Evolutionary conservation across 768 basidiomycete genomes (phyloP).

Genomic region (Russula brevipes): DNA sequence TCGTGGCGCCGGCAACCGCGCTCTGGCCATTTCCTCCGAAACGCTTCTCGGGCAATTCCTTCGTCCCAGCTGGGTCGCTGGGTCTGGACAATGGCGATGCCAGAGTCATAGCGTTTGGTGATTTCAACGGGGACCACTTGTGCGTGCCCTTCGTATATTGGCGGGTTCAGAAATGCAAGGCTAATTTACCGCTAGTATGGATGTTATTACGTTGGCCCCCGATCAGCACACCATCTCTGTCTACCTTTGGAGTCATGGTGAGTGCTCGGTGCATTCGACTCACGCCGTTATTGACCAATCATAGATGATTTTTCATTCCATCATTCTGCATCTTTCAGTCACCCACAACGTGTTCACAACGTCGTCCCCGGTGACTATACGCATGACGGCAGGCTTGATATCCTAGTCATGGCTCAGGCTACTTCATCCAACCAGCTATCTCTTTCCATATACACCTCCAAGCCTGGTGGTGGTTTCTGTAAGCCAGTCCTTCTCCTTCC

Average conservation of each 20-base stretch:
- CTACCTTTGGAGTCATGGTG: slow-evolving; percentile 80
- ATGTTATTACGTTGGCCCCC: slow-evolving; percentile 68
- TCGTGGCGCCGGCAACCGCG: slow-evolving; percentile 13
- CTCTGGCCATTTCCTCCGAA: slow-evolving; percentile 88
- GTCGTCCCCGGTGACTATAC: slow-evolving; percentile 93
- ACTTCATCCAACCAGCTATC: slow-evolving; percentile 47
- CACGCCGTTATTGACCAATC: not conserved
- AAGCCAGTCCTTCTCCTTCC: slow-evolving; percentile 24
- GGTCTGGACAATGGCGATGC: slow-evolving; percentile 63
- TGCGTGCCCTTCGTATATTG: slow-evolving; percentile 39
- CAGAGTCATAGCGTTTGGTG: slow-evolving; percentile 83
- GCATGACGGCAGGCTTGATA: slow-evolving; percentile 84
- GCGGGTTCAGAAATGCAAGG: not conserved
- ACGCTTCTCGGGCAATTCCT: slow-evolving; percentile 73
- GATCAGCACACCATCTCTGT: slow-evolving; percentile 74
- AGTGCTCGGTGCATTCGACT: not conserved
- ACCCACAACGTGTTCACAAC: slow-evolving; percentile 60
- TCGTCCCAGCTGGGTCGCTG: slow-evolving; percentile 74
- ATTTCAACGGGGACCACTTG: slow-evolving; percentile 96
- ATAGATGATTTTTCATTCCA: slow-evolving; percentile 56
- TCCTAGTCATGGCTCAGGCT: slow-evolving; percentile 79
- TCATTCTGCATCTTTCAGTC: slow-evolving; percentile 47
- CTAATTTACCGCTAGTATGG: slow-evolving; percentile 47
- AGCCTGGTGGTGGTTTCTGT: slow-evolving; percentile 64
- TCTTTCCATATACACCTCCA: slow-evolving; percentile 66